phyloP scores from a whole-genome alignment of 495 filamentous ascomycete species.

The Daldinia caldariorum region DNA sequence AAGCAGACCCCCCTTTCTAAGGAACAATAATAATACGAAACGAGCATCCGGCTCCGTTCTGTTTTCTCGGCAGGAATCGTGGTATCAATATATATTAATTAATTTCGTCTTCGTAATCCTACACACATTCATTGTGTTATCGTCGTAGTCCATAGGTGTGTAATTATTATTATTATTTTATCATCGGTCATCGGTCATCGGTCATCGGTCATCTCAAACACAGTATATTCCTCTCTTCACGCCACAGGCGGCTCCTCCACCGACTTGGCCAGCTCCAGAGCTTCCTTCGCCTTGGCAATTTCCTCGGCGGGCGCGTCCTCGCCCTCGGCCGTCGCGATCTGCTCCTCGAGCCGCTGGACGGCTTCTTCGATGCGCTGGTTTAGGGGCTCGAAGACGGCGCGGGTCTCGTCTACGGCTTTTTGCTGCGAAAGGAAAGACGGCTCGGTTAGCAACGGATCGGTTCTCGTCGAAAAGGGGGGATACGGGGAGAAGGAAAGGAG shows the following conservation, averaged over 20 bases:
- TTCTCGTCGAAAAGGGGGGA: too few species aligned
- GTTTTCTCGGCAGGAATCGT: conserved; percentile 19
- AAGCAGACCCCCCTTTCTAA: neutral
- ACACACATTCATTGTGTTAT: neutral
- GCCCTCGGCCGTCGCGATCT: conserved; percentile 63
- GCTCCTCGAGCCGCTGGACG: conserved; percentile 72
- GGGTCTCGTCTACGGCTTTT: conserved; percentile 81
- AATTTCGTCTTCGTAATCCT: conserved; percentile 20
- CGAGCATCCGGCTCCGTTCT: conserved; percentile 4
- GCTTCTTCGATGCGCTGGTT: conserved; percentile 72
- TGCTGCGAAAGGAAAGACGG: conserved; percentile 59
- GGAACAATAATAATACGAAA: conserved; percentile 1
- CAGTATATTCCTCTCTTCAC: conserved; percentile 34
- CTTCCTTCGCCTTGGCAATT: conserved; percentile 67
- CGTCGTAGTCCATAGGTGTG: conserved; percentile 7
- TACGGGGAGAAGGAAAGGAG: too few species aligned
- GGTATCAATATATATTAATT: conserved; percentile 44
- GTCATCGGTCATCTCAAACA: too few species aligned
- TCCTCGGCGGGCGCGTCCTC: conserved; percentile 68
- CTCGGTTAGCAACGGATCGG: conserved; percentile 47
- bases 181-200: too few species aligned
- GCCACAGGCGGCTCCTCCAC: conserved; percentile 48
- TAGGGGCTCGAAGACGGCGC: conserved; percentile 76
- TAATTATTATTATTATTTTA: conserved; percentile 6
- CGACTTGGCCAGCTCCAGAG: conserved; percentile 54